Base-by-base conservation (phyloP, 129 eudicot species). In the Flaveria sonorensis region DNA sequence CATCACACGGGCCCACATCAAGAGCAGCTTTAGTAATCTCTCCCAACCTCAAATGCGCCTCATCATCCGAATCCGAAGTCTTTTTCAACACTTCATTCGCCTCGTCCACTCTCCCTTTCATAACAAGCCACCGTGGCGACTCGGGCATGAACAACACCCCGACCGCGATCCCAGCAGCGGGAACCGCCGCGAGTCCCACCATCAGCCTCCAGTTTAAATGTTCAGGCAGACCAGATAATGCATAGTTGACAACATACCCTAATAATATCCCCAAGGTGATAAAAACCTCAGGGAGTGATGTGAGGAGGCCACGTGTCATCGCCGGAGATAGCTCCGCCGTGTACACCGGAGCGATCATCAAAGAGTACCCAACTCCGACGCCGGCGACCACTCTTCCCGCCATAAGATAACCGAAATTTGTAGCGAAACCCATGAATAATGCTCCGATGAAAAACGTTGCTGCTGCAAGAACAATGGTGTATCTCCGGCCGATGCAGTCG, bases 341-440 rank as follows among this genome's bases (percentile, higher is more conserved):
- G 84, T 93, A 93, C 10, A 93, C 86, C 19, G 98, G 98, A 8
- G 98, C 97, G 18, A 90, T 89, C 97, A 93, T 93, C 21, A 93
- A 88, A 1, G 97, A 84, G 78, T 87, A 93, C 4, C 98, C 98
- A 16, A 93, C 97, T 2, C 98, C 93, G 21, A 93, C 81, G n/a
- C 97, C 97, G 65, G 97, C 98, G 14, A 89, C 74, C 9, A 88
- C 77, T 21, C 98, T 81, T 12, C 98, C 97, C 64, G 84, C 93
- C 89, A 93, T 78, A 16, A 93, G 89, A 72, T 84, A 84, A 1
- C 84, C 36, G 82, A 67, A 90, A 2, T 89, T 87, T 1, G 91
- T 85, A 52, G 98, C 97, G 23, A 90, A 70, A 0, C 96, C 98
- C 98, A 93, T 93, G 16, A 90, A 74, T 15, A 93, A 51, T 16